A percentile compares a stretch with the other conserved stretches of the same genome.
Conservation (phyloP, 2,329 filamentous ascomycete genomes). For the Remersonia thermophila region DNA sequence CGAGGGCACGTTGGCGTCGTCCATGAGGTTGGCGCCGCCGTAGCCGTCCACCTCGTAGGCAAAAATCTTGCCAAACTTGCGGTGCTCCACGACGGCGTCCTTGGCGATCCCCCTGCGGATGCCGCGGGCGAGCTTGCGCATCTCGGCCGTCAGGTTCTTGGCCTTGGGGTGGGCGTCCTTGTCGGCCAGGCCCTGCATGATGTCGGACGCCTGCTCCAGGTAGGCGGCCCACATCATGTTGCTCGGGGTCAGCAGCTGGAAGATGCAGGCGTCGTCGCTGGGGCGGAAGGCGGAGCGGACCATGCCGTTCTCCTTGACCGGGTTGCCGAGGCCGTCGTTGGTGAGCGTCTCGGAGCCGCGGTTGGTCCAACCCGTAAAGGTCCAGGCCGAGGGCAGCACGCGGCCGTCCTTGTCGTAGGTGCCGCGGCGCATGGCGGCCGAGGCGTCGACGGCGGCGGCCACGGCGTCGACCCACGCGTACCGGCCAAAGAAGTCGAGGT, state of each 20-base stretch:
- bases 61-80: conserved; percentile 55
- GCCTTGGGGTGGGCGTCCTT: conserved; percentile 22
- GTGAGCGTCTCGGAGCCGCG: conserved; percentile 63
- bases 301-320: conserved; percentile 62
- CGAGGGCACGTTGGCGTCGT: conserved; percentile 59
- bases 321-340: conserved; percentile 65
- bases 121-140: conserved; percentile 45
- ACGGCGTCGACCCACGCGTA: conserved; percentile 58
- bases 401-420: conserved; percentile 51
- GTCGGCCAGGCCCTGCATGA: conserved; percentile 31
- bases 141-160: conserved; percentile 34
- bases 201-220: conserved; percentile 37
- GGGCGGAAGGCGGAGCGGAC: conserved; percentile 72
- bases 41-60: conserved; percentile 69
- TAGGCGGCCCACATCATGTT: conserved; percentile 63
- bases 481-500: conserved; percentile 43
- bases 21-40: conserved; percentile 54
- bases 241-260: conserved; percentile 66
- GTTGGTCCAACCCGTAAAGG: conserved; percentile 60
- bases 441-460: conserved; percentile 49
- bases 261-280: conserved; percentile 70
- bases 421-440: conserved; percentile 53
- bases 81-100: conserved; percentile 53
- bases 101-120: conserved; percentile 33
- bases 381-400: conserved; percentile 48